A percentile compares a stretch with the other conserved stretches of the same genome.
phyloP scores from a whole-genome alignment of 108 stramenopile species.

The Nitzschia palea region DNA sequence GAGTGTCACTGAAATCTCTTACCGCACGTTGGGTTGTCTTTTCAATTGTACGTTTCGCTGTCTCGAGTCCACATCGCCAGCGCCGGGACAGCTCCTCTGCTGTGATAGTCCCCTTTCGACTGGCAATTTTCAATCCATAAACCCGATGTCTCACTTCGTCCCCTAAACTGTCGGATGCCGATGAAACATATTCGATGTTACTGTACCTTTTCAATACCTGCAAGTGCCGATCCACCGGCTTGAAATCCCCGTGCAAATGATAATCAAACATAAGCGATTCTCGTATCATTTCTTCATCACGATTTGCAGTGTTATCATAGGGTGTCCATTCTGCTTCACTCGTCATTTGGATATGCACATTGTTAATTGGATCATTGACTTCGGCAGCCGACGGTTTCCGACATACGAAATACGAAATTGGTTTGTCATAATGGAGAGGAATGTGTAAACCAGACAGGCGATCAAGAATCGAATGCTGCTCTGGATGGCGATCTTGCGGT shows the following conservation, averaged over 20 bases:
- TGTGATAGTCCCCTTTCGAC: neutral
- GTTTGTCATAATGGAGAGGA: neutral
- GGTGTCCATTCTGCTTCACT: conserved; percentile 6
- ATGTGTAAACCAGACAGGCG: neutral
- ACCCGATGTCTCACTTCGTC: too few species aligned
- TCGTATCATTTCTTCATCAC: neutral
- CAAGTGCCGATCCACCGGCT: neutral
- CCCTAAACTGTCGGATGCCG: neutral
- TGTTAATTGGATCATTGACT: neutral
- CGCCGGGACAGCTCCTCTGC: conserved; percentile 5
- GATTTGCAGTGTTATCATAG: neutral
- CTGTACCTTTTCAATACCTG: too few species aligned
- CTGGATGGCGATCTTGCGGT: neutral
- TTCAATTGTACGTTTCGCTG: conserved; percentile 22
- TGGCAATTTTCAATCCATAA: neutral
- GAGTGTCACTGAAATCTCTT: conserved; percentile 10
- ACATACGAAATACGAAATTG: neutral
- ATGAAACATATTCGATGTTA: too few species aligned
- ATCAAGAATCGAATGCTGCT: neutral
- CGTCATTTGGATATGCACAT: conserved; percentile 5
- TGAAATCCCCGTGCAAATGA: neutral
- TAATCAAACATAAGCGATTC: neutral
- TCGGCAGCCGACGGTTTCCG: neutral
- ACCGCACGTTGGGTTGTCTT: conserved; percentile 33
- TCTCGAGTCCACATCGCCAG: conserved; percentile 7